phyloP scores from a whole-genome alignment of 306 rosid species.

The Medicago lupulina region DNA sequence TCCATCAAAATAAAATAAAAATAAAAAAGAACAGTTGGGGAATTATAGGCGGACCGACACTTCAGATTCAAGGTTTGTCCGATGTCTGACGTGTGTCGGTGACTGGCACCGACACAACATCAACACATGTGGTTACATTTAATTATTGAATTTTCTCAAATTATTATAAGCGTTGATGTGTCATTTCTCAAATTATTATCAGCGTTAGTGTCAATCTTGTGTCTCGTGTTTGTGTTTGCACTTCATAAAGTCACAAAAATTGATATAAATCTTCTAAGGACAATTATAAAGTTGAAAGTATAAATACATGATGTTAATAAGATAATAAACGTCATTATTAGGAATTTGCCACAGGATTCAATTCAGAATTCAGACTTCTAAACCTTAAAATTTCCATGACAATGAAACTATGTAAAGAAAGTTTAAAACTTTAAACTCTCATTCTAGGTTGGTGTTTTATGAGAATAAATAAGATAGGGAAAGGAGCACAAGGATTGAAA shows the following conservation, averaged over 20 bases:
- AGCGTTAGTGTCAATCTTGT: too few relatives aligned
- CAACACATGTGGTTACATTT: too few relatives aligned
- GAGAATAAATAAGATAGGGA: slow-evolving; percentile 33
- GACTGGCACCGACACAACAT: too few relatives aligned
- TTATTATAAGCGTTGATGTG: too few relatives aligned
- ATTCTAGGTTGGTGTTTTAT: background rate
- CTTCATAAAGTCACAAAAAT: slow-evolving; percentile 3
- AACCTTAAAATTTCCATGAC: slow-evolving; percentile 7
- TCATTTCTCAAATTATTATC: too few relatives aligned
- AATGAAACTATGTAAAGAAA: slow-evolving; percentile 26
- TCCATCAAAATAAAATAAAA: background rate
- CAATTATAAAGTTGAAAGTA: background rate
- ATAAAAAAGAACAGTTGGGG: background rate
- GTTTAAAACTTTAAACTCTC: slow-evolving; percentile 15
- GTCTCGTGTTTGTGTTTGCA: too few relatives aligned
- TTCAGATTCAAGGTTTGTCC: too few relatives aligned
- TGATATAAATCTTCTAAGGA: background rate
- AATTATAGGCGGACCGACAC: too few relatives aligned
- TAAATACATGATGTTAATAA: background rate
- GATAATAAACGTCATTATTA: background rate
- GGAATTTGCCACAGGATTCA: slow-evolving; percentile 16
- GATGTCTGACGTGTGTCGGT: too few relatives aligned
- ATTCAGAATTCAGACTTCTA: slow-evolving; percentile 14
- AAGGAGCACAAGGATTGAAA: slow-evolving; percentile 7
- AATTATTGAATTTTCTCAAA: too few relatives aligned